phyloP scores from a whole-genome alignment of 441 rosid genomes.

The Flueggea neowawraea region DNA sequence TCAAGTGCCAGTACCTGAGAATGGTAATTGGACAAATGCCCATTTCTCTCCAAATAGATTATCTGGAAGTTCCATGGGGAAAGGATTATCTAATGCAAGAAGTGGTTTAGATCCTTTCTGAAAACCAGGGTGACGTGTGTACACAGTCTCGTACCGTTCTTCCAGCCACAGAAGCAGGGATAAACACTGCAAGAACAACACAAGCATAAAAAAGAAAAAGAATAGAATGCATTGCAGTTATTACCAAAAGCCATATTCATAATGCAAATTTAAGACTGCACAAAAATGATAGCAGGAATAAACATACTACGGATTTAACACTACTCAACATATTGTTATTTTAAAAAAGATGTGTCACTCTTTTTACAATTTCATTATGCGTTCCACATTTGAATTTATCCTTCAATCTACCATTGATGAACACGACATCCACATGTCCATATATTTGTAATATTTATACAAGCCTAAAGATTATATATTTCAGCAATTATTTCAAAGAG shows the following conservation, averaged over 20 bases:
- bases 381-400: too few species aligned
- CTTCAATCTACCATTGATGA: too few species aligned
- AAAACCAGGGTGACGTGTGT: conserved; percentile 87
- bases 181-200: conserved; percentile 53
- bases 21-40: conserved; percentile 96
- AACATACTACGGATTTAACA: too few species aligned
- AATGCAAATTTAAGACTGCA: not conserved
- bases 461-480: too few species aligned
- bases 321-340: conserved; percentile 20
- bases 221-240: not conserved
- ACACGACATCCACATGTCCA: too few species aligned
- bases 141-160: conserved; percentile 84
- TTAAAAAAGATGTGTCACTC: too few species aligned
- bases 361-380: too few species aligned
- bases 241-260: not conserved
- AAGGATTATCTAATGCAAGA: conserved; percentile 81
- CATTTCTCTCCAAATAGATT: conserved; percentile 87
- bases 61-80: conserved; percentile 93
- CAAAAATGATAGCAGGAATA: too few species aligned
- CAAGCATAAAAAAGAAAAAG: conserved; percentile 4
- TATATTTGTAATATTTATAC: too few species aligned
- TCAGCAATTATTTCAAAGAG: too few species aligned
- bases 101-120: conserved; percentile 90
- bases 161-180: conserved; percentile 87
- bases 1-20: conserved; percentile 43